These are phyloP conservation scores for Penicillium nordicum DNA, from an alignment of 2,329 filamentous ascomycete genomes.

Conservation along the genomic window DNA sequence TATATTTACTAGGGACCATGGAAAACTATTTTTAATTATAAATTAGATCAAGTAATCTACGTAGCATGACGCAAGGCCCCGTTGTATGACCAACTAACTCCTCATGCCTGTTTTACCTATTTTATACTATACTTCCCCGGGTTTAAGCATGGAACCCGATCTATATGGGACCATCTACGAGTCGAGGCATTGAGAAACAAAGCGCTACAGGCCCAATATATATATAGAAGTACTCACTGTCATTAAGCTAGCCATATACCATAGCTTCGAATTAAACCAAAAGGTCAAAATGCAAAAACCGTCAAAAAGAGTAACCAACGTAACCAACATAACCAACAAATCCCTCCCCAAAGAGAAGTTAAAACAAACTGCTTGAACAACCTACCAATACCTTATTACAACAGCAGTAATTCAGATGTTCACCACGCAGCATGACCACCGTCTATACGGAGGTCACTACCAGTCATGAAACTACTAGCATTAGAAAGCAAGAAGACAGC, in stretches of 20 bases:
- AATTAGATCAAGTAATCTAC: no score
- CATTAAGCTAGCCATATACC: neutral
- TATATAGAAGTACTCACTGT: neutral
- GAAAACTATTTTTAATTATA: no score
- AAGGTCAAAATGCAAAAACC: neutral
- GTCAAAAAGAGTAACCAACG: no score
- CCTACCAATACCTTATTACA: neutral
- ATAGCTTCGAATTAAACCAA: neutral
- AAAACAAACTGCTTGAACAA: neutral
- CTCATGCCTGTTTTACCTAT: no score
- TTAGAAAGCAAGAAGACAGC: slow-evolving; percentile 4
- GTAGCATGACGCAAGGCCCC: no score
- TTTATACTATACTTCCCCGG: no score
- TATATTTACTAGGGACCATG: no score
- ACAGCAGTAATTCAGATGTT: neutral
- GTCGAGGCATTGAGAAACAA: neutral
- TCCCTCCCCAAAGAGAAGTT: no score
- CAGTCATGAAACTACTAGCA: slow-evolving; percentile 10
- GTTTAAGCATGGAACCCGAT: no score
- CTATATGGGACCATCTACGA: neutral
- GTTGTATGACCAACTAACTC: no score
- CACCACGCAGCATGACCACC: slow-evolving; percentile 9
- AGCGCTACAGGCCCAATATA: neutral
- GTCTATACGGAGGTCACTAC: slow-evolving; percentile 6
- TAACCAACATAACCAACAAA: no score